Conservation (phyloP, 164 flowering plant genomes). For the Tinospora cordifolia region DNA sequence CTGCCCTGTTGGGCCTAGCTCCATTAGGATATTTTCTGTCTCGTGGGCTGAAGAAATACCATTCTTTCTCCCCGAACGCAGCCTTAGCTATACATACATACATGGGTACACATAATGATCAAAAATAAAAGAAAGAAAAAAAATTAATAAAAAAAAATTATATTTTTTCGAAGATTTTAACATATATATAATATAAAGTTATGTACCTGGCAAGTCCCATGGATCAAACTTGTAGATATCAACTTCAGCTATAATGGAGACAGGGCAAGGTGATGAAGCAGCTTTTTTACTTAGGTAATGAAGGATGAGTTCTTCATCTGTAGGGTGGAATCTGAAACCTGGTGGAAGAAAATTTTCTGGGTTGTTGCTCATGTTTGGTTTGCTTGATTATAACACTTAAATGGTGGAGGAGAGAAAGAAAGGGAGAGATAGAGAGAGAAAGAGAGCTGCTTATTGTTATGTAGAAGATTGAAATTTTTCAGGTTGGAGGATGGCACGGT, state of each 20-base stretch:
- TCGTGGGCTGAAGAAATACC: not conserved
- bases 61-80: not conserved
- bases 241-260: conserved; percentile 4
- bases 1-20: not conserved
- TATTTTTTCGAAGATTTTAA: too few species aligned
- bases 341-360: not conserved
- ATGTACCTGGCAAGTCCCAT: not conserved
- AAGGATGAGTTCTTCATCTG: not conserved
- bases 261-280: not conserved
- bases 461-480: not conserved
- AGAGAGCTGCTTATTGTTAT: too few species aligned
- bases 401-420: too few species aligned
- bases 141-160: too few species aligned
- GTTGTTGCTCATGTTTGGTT: not conserved
- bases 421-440: too few species aligned
- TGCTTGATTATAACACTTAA: too few species aligned
- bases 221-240: conserved; percentile 3
- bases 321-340: not conserved
- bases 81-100: too few species aligned
- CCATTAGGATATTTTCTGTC: not conserved
- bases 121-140: too few species aligned
- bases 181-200: too few species aligned
- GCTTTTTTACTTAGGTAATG: not conserved
- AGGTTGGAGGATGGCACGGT: not conserved
- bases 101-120: too few species aligned